phyloP scores from a whole-genome alignment of 768 basidiomycete species.

The Mycena belliarum region DNA sequence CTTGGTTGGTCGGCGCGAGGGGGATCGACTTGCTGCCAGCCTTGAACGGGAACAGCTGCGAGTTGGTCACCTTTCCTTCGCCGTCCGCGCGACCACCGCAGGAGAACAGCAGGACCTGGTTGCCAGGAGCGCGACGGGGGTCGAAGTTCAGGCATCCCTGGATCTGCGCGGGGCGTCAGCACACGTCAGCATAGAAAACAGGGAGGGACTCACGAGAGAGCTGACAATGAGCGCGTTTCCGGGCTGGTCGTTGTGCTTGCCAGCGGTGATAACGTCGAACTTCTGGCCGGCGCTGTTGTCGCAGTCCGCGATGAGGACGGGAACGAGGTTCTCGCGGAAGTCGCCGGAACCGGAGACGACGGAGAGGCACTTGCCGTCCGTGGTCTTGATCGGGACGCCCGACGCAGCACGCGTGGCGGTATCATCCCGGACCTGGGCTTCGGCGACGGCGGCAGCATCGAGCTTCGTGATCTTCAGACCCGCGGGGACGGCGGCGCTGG shows the following conservation, averaged over 20 bases:
- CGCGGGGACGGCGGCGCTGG: slow-evolving; percentile 1
- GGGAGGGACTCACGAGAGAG: slow-evolving; percentile 6
- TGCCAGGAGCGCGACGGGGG: slow-evolving; percentile 21
- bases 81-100: slow-evolving; percentile 28
- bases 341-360: slow-evolving; percentile 21
- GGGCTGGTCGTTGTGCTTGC: slow-evolving; percentile 22
- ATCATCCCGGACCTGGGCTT: slow-evolving; percentile 23
- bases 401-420: slow-evolving; percentile 28
- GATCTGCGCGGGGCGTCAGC: slow-evolving; percentile 3
- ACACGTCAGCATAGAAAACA: neutral
- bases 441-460: slow-evolving; percentile 18
- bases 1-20: slow-evolving; percentile 15
- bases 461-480: neutral
- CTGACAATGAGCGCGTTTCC: slow-evolving; percentile 25
- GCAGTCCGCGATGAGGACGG: slow-evolving; percentile 18
- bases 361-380: slow-evolving; percentile 24
- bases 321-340: slow-evolving; percentile 26
- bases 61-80: slow-evolving; percentile 19
- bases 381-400: slow-evolving; percentile 20
- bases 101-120: slow-evolving; percentile 28
- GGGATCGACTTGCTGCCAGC: slow-evolving; percentile 4
- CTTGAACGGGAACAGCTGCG: slow-evolving; percentile 22
- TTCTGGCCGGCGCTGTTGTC: slow-evolving; percentile 23
- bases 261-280: slow-evolving; percentile 26
- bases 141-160: slow-evolving; percentile 29